Evolutionary conservation across 108 stramenopile genomes (phyloP), one percentile per base, ranked within the genome.

Genomic region (Hondaea fermentalgiana): DNA sequence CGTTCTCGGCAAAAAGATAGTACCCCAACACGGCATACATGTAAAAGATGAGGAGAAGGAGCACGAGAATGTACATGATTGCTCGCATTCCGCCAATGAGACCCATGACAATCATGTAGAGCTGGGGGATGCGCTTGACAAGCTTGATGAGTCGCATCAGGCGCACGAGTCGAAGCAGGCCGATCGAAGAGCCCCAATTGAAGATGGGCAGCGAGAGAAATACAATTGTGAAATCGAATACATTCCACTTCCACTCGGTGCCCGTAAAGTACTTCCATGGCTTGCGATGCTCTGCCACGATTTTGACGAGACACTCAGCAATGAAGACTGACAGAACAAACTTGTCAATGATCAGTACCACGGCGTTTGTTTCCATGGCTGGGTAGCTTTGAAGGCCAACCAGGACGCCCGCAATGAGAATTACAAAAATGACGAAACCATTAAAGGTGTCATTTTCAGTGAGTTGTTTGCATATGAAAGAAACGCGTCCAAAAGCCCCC

Each of bases 301-400:
- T 72, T 69, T 93, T 92, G 19, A 92, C 44, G 28, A 91, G 44
- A 53, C 88, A 64, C 89, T 91, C 91, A 16, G 55, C 28, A 6
- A 60, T 14, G 58, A 92, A 92, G 4, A 87, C 49, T 5, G 58
- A 42, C 5, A 91, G 60, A 5, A 92, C 57, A 1, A 89, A 21
- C 16, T 51, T 25, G 53, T 93, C 91, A 29, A 58, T 5, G 16
- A 58, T 5, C 8, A 17, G 35, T 3, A 83, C 49, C 1, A 23
- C 44, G 4, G 43, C 23, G 57, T 60, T 72, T 17, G 23, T 45
- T 25, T 60, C 87, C 43, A 90, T 14, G 35, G 59, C 72, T 5
- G 71, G 59, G 51, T 93, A 92, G 4, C 88, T 92, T 87, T 93
- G 93, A 1, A 91, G 42, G 1, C 93, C 93, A 2, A 93, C 93